Conservation (phyloP, 2,329 filamentous ascomycete genomes). For the Hawksworthiomyces lignivorus region DNA sequence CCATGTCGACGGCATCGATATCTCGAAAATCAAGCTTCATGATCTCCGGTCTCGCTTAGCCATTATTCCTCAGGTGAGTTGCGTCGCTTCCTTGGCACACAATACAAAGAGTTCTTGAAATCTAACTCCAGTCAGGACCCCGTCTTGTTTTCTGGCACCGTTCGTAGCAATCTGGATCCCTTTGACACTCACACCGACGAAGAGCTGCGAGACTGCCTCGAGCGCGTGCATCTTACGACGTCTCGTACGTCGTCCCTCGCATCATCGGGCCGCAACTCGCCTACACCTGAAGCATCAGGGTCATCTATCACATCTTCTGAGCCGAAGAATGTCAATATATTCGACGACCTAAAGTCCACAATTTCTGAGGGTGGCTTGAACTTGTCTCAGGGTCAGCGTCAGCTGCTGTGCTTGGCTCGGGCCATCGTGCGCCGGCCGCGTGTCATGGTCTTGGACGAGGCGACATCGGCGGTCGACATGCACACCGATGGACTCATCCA, state of each 20-base stretch:
- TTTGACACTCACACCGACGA: constrained; percentile 63
- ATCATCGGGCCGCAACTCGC: constrained; percentile 32
- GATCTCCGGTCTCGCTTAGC: constrained; percentile 66
- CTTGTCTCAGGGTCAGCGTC: constrained; percentile 67
- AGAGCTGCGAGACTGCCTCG: constrained; percentile 61
- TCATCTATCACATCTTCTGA: constrained; percentile 26
- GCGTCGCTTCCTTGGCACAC: neutral
- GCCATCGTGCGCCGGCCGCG: constrained; percentile 65
- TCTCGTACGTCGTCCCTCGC: constrained; percentile 23
- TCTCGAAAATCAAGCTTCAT: constrained; percentile 62
- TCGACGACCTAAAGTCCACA: constrained; percentile 52
- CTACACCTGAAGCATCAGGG: constrained; percentile 15
- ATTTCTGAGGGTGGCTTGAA: constrained; percentile 68
- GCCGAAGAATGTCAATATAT: constrained; percentile 53
- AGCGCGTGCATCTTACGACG: constrained; percentile 56
- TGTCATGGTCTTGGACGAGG: constrained; percentile 75
- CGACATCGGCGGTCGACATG: constrained; percentile 73
- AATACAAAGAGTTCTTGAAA: too few relatives aligned
- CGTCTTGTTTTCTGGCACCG: constrained; percentile 71
- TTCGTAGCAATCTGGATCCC: constrained; percentile 70
- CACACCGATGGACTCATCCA: constrained; percentile 67
- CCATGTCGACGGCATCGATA: constrained; percentile 65
- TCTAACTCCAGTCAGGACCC: constrained; percentile 49
- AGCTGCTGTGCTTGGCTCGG: constrained; percentile 66
- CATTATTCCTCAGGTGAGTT: constrained; percentile 60